Percentiles rank a stretch among this genome's conserved stretches.
These are phyloP conservation scores for Penicillium longicatenatum DNA, from an alignment of 495 filamentous ascomycete species.

Conservation along the genomic window DNA sequence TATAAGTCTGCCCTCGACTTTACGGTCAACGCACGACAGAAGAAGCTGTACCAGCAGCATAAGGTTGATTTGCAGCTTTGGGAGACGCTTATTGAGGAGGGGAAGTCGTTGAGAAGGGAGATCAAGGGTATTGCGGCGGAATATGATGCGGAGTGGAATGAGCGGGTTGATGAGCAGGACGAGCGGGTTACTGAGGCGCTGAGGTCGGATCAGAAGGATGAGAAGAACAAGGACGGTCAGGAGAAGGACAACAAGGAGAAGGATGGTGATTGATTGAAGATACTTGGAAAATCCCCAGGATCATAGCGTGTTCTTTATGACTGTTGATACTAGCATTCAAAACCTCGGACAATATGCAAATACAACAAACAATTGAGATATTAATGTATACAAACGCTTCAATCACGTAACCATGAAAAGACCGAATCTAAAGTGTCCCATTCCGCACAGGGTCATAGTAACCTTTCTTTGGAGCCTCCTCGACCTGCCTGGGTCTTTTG, in stretches of 20 bases:
- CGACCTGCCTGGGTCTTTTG: slow-evolving; percentile 25
- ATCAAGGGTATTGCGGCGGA: slow-evolving; percentile 80
- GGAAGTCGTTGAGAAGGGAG: slow-evolving; percentile 75
- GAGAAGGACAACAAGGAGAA: slow-evolving; percentile 36
- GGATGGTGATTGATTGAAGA: slow-evolving; percentile 23
- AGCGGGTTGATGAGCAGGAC: slow-evolving; percentile 73
- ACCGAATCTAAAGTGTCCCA: slow-evolving; percentile 27
- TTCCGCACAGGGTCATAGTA: slow-evolving; percentile 53
- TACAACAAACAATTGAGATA: neutral
- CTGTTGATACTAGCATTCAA: slow-evolving; percentile 1
- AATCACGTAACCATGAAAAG: neutral
- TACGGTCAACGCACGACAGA: slow-evolving; percentile 77
- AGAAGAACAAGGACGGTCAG: slow-evolving; percentile 46
- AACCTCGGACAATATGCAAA: slow-evolving; percentile 5
- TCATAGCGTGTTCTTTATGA: neutral
- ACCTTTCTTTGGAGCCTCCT: slow-evolving; percentile 34
- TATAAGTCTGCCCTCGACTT: slow-evolving; percentile 85
- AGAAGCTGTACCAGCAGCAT: slow-evolving; percentile 69
- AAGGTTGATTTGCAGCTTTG: slow-evolving; percentile 78
- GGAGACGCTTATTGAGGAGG: slow-evolving; percentile 79
- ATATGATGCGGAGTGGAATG: slow-evolving; percentile 95
- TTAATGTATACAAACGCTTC: neutral
- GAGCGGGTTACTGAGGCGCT: slow-evolving; percentile 71
- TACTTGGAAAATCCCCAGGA: too few species aligned
- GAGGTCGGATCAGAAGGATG: slow-evolving; percentile 60